A percentile compares a stretch with the other conserved stretches of the same genome.
These are phyloP conservation scores for Saccharomycopsis oosterbeekiorum DNA, from an alignment of 805 yeast species.

Conservation along the genomic window DNA sequence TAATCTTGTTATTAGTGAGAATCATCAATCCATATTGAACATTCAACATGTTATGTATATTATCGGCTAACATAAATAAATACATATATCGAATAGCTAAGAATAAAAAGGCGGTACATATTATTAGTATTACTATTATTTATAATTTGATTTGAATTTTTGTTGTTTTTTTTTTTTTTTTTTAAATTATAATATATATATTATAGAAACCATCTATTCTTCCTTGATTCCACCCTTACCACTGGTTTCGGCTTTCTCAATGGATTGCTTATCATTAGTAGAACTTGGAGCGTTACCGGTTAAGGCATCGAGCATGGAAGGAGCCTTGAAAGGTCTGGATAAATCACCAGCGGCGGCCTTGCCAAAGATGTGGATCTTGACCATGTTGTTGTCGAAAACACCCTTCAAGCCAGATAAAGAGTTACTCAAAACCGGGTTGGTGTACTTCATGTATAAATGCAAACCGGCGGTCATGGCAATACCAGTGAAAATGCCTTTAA, in stretches of 20 bases:
- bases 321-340: constrained; percentile 93
- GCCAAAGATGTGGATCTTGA: constrained; percentile 82
- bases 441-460: constrained; percentile 96
- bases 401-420: constrained; percentile 82
- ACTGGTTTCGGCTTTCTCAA: constrained; percentile 73
- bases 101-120: no score
- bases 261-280: constrained; percentile 76
- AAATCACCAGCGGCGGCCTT: constrained; percentile 78
- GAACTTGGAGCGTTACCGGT: constrained; percentile 32
- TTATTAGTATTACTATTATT: neutral
- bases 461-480: constrained; percentile 96
- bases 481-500: constrained; percentile 79
- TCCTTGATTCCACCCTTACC: constrained; percentile 86
- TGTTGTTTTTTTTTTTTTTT: neutral
- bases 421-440: constrained; percentile 95
- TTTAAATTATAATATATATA: neutral
- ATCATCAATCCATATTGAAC: no score
- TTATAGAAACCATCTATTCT: constrained; percentile 36
- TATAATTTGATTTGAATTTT: neutral
- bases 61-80: neutral
- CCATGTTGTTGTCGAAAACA: constrained; percentile 82
- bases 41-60: neutral
- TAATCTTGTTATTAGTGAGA: no score
- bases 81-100: neutral
- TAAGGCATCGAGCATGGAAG: constrained; percentile 57